These are phyloP conservation scores for Lagenaria siceraria DNA, from an alignment of 306 rosid genomes.

Conservation along the genomic window DNA sequence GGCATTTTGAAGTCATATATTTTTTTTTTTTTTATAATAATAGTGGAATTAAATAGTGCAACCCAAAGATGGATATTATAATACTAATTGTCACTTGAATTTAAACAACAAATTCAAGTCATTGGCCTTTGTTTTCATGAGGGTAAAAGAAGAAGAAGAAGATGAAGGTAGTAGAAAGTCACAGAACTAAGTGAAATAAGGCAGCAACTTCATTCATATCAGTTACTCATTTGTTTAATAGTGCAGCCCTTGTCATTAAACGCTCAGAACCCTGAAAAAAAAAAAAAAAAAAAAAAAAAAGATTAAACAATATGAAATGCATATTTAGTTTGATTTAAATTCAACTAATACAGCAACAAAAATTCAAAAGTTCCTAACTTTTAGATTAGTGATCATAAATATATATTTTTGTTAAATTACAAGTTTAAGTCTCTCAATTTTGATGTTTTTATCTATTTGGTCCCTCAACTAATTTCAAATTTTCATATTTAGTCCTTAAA, in stretches of 20 bases:
- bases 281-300: not conserved
- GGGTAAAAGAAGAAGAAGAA: not conserved
- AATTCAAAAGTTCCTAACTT: too few relatives aligned
- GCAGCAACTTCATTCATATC: not conserved
- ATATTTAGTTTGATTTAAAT: not conserved
- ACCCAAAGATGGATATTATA: slow-evolving; percentile 18
- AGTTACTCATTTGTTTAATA: slow-evolving; percentile 43
- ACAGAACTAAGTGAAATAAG: not conserved
- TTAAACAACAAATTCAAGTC: slow-evolving; percentile 4
- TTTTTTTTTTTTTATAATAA: not conserved
- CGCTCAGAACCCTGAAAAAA: slow-evolving; percentile 45
- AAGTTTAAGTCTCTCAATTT: too few relatives aligned
- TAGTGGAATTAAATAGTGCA: not conserved
- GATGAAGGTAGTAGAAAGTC: not conserved
- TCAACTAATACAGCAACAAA: not conserved
- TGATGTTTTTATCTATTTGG: too few relatives aligned
- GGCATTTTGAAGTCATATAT: not conserved
- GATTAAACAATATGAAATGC: not conserved
- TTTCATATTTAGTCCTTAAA: too few relatives aligned
- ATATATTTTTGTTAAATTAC: too few relatives aligned
- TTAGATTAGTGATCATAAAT: too few relatives aligned
- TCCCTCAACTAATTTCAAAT: too few relatives aligned
- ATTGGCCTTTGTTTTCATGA: not conserved
- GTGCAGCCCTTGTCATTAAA: slow-evolving; percentile 54
- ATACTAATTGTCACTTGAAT: not conserved